These are phyloP conservation scores for Blastobotrys peoriensis DNA, from an alignment of 805 yeast genomes.

Conservation along the genomic window DNA sequence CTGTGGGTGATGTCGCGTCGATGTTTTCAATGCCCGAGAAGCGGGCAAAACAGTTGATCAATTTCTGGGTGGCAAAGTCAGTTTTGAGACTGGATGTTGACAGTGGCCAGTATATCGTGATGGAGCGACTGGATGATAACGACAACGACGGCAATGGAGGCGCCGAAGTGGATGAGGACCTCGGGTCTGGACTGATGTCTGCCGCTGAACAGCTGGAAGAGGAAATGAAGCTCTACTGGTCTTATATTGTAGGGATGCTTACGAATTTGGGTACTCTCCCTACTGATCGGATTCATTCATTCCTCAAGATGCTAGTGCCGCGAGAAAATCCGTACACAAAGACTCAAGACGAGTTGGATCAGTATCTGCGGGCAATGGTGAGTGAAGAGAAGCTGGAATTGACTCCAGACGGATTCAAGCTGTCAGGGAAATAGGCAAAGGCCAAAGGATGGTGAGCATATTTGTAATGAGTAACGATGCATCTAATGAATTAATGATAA, in stretches of 20 bases:
- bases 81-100: constrained; percentile 41
- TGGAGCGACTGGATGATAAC: constrained; percentile 32
- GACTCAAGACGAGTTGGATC: constrained; percentile 38
- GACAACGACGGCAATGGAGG: constrained; percentile 4
- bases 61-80: constrained; percentile 60
- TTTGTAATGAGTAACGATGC: background rate
- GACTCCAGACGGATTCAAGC: constrained; percentile 5
- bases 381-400: constrained; percentile 38
- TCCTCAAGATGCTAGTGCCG: constrained; percentile 51
- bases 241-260: constrained; percentile 51
- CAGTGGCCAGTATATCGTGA: constrained; percentile 33
- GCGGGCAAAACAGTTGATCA: constrained; percentile 35
- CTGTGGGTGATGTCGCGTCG: constrained; percentile 32
- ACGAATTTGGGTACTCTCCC: constrained; percentile 50
- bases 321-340: constrained; percentile 39
- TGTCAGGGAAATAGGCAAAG: constrained; percentile 23
- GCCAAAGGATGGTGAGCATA: constrained; percentile 30
- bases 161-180: constrained; percentile 5
- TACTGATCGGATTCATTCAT: constrained; percentile 44
- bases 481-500: too few relatives aligned
- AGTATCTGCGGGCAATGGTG: constrained; percentile 37
- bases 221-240: constrained; percentile 38
- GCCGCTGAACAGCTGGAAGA: constrained; percentile 28
- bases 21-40: constrained; percentile 40
- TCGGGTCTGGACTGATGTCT: constrained; percentile 18